phyloP scores from a whole-genome alignment of 1,284 basidiomycete species.

The Irpex sp. region DNA sequence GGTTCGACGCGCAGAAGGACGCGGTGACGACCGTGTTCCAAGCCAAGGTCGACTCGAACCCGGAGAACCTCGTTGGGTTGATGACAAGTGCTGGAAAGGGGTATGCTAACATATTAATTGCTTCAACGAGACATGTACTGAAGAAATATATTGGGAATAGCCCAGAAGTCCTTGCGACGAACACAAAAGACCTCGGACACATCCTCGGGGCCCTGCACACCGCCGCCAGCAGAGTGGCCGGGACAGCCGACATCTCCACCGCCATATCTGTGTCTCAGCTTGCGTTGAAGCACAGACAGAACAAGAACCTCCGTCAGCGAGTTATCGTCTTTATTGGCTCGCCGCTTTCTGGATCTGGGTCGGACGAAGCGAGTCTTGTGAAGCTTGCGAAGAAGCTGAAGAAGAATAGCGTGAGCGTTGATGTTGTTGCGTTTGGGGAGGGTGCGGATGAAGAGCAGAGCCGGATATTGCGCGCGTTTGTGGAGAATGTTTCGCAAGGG shows the following conservation, averaged over 20 bases:
- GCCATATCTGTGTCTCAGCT: slow-evolving; percentile 93
- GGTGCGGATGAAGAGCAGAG: slow-evolving; percentile 66
- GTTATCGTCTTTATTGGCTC: slow-evolving; percentile 93
- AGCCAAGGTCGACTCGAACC: slow-evolving; percentile 93
- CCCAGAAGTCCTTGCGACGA: slow-evolving; percentile 93
- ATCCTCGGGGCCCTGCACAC: slow-evolving; percentile 80
- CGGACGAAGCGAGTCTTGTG: slow-evolving; percentile 75
- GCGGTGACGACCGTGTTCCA: slow-evolving; percentile 90
- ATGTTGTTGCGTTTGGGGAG: slow-evolving; percentile 82
- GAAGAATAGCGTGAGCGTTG: slow-evolving; percentile 98
- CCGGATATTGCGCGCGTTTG: slow-evolving; percentile 67
- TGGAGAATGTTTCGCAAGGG: slow-evolving; percentile 72
- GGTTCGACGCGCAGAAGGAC: slow-evolving; percentile 89
- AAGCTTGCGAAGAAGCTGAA: slow-evolving; percentile 95
- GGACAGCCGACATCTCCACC: slow-evolving; percentile 82
- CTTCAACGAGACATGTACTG: neutral
- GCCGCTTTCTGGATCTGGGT: slow-evolving; percentile 66
- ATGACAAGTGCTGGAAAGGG: slow-evolving; percentile 98
- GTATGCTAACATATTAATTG: slow-evolving; percentile 40
- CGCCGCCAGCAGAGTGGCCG: slow-evolving; percentile 69
- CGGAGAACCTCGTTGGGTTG: slow-evolving; percentile 94
- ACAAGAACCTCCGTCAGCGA: slow-evolving; percentile 96
- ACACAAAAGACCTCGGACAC: slow-evolving; percentile 93
- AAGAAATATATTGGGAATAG: slow-evolving; percentile 38
- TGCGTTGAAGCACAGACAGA: slow-evolving; percentile 96